These are phyloP conservation scores for Thinopyrum elongatum DNA, from an alignment of 176 grass and related monocot genomes.

Conservation along the genomic window DNA sequence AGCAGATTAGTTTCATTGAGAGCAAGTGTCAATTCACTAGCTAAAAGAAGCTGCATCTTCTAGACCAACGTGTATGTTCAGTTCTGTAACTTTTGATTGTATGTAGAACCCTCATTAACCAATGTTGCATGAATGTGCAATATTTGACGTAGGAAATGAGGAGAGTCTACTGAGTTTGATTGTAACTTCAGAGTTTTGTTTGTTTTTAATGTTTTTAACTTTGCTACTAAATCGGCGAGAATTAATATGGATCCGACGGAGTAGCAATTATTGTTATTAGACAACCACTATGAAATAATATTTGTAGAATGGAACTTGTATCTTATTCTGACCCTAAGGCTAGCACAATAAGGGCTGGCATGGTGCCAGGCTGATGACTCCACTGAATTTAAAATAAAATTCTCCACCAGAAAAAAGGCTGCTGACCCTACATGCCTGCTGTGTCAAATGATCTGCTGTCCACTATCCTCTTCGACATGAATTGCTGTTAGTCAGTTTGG, in stretches of 20 bases:
- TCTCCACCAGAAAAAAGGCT: background rate
- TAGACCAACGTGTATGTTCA: background rate
- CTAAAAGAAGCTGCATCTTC: background rate
- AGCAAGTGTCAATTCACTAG: background rate
- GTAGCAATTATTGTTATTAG: slow-evolving; percentile 4
- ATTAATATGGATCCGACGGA: no score
- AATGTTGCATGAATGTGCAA: background rate
- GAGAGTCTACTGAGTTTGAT: slow-evolving; percentile 4
- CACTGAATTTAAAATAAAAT: no score
- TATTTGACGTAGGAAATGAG: background rate
- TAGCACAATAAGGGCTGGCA: background rate
- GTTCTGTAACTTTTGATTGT: slow-evolving; percentile 10
- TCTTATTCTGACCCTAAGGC: background rate
- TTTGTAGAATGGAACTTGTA: background rate
- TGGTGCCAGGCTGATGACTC: slow-evolving; percentile 1
- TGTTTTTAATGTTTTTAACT: background rate
- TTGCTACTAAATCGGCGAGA: background rate
- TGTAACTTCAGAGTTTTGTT: background rate
- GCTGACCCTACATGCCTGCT: background rate
- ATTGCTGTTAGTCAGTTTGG: background rate
- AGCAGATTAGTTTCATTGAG: background rate
- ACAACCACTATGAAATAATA: background rate
- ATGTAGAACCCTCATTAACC: background rate
- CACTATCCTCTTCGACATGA: background rate
- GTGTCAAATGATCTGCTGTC: background rate